These are phyloP conservation scores for Pilobolus umbonatus DNA, from an alignment of 192 early-diverging fungal species.

Conservation along the genomic window DNA sequence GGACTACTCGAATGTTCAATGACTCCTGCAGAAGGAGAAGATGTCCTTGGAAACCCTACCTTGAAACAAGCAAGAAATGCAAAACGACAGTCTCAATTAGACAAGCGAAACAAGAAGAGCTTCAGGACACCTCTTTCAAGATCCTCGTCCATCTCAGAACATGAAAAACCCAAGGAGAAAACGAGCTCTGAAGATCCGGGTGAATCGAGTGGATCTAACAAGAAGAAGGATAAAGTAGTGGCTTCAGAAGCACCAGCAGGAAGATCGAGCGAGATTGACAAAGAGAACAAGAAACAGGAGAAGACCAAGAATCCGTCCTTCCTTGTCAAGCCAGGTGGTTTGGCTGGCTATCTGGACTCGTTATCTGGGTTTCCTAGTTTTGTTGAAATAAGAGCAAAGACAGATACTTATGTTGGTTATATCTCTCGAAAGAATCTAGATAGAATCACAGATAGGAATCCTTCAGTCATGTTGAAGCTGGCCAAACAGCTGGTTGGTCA, in stretches of 20 bases:
- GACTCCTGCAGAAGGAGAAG: conserved; percentile 21
- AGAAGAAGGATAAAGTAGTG: conserved; percentile 8
- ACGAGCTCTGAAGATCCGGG: background rate
- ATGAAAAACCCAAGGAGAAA: background rate
- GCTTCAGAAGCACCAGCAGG: conserved; percentile 32
- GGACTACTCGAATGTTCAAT: conserved; percentile 77
- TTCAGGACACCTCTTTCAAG: no score
- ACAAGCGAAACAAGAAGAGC: conserved; percentile 15
- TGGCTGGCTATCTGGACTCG: conserved; percentile 91
- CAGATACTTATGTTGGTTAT: conserved; percentile 82
- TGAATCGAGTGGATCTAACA: background rate
- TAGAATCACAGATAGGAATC: conserved; percentile 79
- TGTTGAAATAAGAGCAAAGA: conserved; percentile 77
- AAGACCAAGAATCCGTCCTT: conserved; percentile 53
- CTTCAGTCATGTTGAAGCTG: conserved; percentile 76
- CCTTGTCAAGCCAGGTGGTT: conserved; percentile 74
- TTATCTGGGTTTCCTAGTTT: conserved; percentile 89
- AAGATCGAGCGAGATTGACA: conserved; percentile 1
- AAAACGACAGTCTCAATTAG: conserved; percentile 26
- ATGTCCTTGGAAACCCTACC: background rate
- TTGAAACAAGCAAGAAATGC: conserved; percentile 10
- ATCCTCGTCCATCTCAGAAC: background rate
- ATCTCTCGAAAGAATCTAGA: conserved; percentile 80
- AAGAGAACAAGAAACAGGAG: conserved; percentile 2
- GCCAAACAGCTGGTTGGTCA: conserved; percentile 80